Percentiles rank a stretch among this genome's conserved stretches.
Evolutionary conservation across 352 stramenopile genomes (phyloP).

Genomic region (Pythium guiyangense): DNA sequence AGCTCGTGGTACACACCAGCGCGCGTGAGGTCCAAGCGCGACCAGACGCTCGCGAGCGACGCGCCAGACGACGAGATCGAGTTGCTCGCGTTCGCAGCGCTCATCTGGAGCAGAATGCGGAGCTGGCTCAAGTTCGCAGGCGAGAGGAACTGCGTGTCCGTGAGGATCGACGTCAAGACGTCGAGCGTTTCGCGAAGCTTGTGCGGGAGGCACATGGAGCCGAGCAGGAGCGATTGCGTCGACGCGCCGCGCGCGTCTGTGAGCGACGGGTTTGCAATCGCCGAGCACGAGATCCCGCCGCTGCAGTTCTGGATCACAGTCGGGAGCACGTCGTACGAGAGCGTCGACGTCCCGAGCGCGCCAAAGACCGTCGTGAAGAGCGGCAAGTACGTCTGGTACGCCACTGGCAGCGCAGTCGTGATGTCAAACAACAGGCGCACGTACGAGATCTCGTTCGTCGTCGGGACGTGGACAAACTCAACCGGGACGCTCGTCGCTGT

Average conservation of each 20-base stretch:
- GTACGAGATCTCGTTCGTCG: conserved; percentile 84
- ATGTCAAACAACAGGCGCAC: conserved; percentile 70
- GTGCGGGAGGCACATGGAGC: conserved; percentile 67
- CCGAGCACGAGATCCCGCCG: conserved; percentile 62
- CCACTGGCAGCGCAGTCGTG: conserved; percentile 33
- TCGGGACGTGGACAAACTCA: conserved; percentile 67
- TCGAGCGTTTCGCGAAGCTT: conserved; percentile 63
- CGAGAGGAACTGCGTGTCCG: conserved; percentile 68
- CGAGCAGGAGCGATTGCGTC: conserved; percentile 55
- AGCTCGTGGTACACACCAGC: conserved; percentile 56
- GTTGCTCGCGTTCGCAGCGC: conserved; percentile 57
- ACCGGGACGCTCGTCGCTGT: conserved; percentile 9
- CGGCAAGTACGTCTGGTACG: conserved; percentile 63
- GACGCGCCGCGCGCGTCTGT: conserved; percentile 34
- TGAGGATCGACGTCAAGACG: conserved; percentile 55
- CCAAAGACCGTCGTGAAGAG: conserved; percentile 71
- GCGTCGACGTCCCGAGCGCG: conserved; percentile 62
- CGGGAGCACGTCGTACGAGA: conserved; percentile 59
- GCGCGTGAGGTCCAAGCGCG: conserved; percentile 51
- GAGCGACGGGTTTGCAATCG: conserved; percentile 51
- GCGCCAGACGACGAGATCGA: conserved; percentile 67
- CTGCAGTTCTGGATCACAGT: conserved; percentile 77
- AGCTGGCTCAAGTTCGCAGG: conserved; percentile 71
- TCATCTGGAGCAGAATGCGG: conserved; percentile 71
- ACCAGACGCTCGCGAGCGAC: conserved; percentile 49